Evolutionary conservation across 768 basidiomycete species (phyloP).

Genomic region (Trametes cubensis): DNA sequence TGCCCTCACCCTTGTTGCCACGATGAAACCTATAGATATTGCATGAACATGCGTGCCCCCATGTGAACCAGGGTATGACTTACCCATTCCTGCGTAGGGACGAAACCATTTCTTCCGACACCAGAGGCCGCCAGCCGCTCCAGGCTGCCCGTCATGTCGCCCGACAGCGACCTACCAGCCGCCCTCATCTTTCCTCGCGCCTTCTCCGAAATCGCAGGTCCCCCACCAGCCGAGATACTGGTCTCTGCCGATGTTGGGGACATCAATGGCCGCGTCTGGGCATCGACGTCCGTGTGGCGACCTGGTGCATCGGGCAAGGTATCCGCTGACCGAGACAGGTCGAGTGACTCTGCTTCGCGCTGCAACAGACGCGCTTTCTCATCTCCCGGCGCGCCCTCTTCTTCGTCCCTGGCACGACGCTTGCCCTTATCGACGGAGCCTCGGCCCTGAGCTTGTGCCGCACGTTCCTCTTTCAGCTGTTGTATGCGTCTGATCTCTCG

Average conservation of each 20-base stretch:
- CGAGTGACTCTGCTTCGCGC: conserved; percentile 45
- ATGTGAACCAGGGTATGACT: conserved; percentile 22
- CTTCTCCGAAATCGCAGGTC: conserved; percentile 71
- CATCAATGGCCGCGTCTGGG: conserved; percentile 41
- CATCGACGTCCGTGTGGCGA: conserved; percentile 33
- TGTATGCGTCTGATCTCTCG: conserved; percentile 81
- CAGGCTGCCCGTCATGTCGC: conserved; percentile 52
- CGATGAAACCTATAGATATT: conserved; percentile 65
- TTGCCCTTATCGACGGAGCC: conserved; percentile 43
- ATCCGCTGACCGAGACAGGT: conserved; percentile 29
- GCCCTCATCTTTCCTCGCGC: conserved; percentile 88
- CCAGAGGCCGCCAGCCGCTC: conserved; percentile 69
- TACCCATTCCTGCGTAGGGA: conserved; percentile 98
- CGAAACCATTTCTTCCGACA: conserved; percentile 87
- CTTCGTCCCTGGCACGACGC: conserved; percentile 40
- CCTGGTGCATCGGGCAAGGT: conserved; percentile 24
- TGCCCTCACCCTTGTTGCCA: conserved; percentile 96
- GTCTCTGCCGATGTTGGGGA: conserved; percentile 47
- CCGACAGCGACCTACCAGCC: conserved; percentile 58
- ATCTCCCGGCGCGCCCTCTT: conserved; percentile 47
- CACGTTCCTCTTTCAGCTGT: conserved; percentile 70
- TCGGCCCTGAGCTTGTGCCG: conserved; percentile 31
- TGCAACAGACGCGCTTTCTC: conserved; percentile 73
- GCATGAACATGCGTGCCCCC: conserved; percentile 3
- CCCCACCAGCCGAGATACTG: conserved; percentile 30